Conservation (phyloP, 805 yeast species). For the Ogataea thermomethanolica region DNA sequence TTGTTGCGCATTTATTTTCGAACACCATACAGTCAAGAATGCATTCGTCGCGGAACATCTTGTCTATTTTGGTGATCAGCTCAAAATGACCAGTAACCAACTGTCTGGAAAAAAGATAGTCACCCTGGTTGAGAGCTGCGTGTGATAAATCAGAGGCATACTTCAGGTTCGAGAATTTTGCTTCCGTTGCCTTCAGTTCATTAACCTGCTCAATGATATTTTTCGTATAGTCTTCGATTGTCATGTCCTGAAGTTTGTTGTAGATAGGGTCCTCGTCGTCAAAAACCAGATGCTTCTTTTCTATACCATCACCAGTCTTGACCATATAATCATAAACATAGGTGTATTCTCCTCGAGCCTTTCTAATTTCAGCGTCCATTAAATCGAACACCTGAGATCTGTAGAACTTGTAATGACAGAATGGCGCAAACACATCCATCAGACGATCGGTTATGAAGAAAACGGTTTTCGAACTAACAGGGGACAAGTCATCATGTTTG, state of each 20-base stretch:
- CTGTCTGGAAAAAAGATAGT: slow-evolving; percentile 23
- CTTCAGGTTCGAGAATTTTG: slow-evolving; percentile 22
- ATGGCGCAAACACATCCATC: slow-evolving; percentile 76
- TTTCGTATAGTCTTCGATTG: slow-evolving; percentile 27
- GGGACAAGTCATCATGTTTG: slow-evolving; percentile 61
- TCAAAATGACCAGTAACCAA: slow-evolving; percentile 29
- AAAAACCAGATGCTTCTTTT: slow-evolving; percentile 24
- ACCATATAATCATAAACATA: slow-evolving; percentile 27
- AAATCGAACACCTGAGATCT: slow-evolving; percentile 90
- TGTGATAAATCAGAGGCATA: slow-evolving; percentile 29
- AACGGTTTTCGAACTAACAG: slow-evolving; percentile 46
- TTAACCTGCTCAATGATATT: slow-evolving; percentile 21
- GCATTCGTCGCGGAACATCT: slow-evolving; percentile 42
- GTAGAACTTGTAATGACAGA: slow-evolving; percentile 85
- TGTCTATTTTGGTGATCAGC: slow-evolving; percentile 54
- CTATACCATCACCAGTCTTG: slow-evolving; percentile 27
- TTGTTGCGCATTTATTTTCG: slow-evolving; percentile 79
- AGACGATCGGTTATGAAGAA: slow-evolving; percentile 80
- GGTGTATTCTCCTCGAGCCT: slow-evolving; percentile 25
- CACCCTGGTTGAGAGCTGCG: slow-evolving; percentile 28
- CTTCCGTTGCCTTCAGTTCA: slow-evolving; percentile 25
- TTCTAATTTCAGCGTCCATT: slow-evolving; percentile 25
- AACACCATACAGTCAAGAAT: slow-evolving; percentile 64
- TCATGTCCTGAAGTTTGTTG: slow-evolving; percentile 24
- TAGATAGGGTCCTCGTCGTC: slow-evolving; percentile 27